These are phyloP conservation scores for Dentipellis fragilis DNA, from an alignment of 768 basidiomycete species.

Conservation along the genomic window DNA sequence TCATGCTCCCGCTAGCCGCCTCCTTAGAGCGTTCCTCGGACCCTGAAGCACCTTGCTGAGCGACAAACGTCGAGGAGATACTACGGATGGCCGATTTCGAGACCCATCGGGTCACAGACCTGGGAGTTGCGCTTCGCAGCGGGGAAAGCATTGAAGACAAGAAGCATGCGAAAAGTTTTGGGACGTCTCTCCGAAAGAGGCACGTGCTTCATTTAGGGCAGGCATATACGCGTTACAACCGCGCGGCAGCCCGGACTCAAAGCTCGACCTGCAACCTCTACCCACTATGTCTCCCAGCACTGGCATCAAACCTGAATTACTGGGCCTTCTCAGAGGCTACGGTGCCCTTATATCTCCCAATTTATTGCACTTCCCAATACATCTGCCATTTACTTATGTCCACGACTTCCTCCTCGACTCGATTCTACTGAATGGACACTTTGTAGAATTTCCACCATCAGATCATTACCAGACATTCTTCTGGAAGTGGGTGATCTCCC, in stretches of 20 bases:
- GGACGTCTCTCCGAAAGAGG: neutral
- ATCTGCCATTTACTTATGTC: conserved; percentile 26
- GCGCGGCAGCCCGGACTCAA: neutral
- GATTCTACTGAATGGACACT: conserved; percentile 44
- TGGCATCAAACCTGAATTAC: conserved; percentile 16
- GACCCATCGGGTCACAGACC: neutral
- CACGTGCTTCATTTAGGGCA: conserved; percentile 6
- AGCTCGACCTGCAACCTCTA: neutral
- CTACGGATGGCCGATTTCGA: neutral
- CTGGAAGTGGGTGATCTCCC: conserved; percentile 62
- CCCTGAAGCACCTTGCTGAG: neutral
- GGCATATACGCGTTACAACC: neutral
- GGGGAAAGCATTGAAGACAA: neutral
- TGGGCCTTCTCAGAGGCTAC: conserved; percentile 40
- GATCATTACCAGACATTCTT: conserved; percentile 50
- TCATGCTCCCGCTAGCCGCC: neutral
- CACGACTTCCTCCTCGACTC: conserved; percentile 46
- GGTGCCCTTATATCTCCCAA: conserved; percentile 39
- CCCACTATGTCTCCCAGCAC: neutral
- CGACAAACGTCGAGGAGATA: neutral
- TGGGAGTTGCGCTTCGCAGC: neutral
- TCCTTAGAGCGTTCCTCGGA: too few species aligned
- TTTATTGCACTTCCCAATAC: conserved; percentile 29
- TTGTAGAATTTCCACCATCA: conserved; percentile 53
- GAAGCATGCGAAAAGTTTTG: neutral